Evolutionary conservation across 108 stramenopile species (phyloP).

Genomic region (Stephanodiscus minutulus): DNA sequence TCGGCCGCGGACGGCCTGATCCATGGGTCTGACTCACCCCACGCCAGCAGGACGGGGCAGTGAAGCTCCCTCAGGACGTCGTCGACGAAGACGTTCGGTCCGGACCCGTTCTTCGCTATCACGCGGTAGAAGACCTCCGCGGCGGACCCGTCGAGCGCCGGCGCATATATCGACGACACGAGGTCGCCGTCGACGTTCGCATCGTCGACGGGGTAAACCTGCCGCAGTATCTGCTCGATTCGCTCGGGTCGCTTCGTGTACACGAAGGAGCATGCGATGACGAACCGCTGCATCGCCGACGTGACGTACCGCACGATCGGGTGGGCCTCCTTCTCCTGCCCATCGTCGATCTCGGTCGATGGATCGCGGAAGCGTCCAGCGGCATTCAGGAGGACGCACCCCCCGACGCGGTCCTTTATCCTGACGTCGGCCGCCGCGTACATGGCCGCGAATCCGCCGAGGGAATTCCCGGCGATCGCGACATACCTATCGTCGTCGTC

Average conservation of each 20-base stretch:
- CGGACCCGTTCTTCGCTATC: conserved; percentile 53
- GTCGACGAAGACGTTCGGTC: conserved; percentile 56
- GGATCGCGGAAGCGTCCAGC: conserved; percentile 47
- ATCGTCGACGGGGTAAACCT: conserved; percentile 67
- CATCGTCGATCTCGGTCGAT: not conserved
- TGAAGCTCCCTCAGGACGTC: conserved; percentile 49
- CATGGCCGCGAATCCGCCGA: conserved; percentile 76
- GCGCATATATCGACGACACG: conserved; percentile 69
- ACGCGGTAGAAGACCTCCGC: conserved; percentile 74
- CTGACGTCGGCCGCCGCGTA: conserved; percentile 56
- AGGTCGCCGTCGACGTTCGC: conserved; percentile 79
- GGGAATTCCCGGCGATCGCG: conserved; percentile 69
- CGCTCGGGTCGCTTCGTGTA: conserved; percentile 82
- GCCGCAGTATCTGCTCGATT: conserved; percentile 75
- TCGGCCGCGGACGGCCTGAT: conserved; percentile 59
- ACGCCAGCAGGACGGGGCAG: conserved; percentile 61
- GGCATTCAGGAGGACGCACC: conserved; percentile 60
- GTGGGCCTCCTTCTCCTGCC: conserved; percentile 29
- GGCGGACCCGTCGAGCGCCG: conserved; percentile 73
- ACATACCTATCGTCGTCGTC: conserved; percentile 14
- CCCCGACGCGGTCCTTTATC: conserved; percentile 51
- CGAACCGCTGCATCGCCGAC: conserved; percentile 50
- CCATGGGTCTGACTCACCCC: conserved; percentile 79
- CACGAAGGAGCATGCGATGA: conserved; percentile 71
- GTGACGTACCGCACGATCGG: conserved; percentile 45